Evolutionary conservation across 495 filamentous ascomycete genomes (phyloP).

Genomic region (Aspergillus leporis): DNA sequence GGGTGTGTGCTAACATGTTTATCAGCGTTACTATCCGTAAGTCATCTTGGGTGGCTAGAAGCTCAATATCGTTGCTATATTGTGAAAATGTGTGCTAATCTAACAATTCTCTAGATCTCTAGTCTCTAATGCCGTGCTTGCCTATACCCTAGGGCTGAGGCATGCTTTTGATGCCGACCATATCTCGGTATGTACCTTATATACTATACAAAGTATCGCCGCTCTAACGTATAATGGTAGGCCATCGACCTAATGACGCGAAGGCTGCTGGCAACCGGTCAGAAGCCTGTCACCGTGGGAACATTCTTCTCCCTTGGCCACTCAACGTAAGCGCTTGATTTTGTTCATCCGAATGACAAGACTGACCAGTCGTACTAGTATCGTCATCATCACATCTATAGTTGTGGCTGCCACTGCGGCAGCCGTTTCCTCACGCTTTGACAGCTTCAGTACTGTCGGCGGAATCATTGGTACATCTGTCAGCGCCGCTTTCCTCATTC

Average conservation of each 20-base stretch:
- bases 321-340: constrained; percentile 61
- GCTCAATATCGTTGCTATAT: neutral
- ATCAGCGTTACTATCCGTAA: constrained; percentile 40
- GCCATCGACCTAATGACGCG: constrained; percentile 97
- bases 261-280: constrained; percentile 81
- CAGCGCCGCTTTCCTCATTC: constrained; percentile 75
- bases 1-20: neutral
- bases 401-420: constrained; percentile 88
- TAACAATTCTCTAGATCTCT: constrained; percentile 47
- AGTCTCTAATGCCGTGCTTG: constrained; percentile 75
- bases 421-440: constrained; percentile 76
- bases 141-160: constrained; percentile 87
- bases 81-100: neutral
- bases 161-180: constrained; percentile 97
- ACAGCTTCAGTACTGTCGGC: constrained; percentile 76
- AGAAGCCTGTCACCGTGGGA: constrained; percentile 87
- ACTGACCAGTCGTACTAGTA: constrained; percentile 40
- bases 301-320: constrained; percentile 96
- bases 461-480: constrained; percentile 81
- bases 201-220: neutral
- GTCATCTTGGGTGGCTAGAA: constrained; percentile 12
- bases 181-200: constrained; percentile 60
- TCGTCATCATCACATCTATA: constrained; percentile 88
- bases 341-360: neutral
- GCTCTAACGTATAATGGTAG: constrained; percentile 30